Evolutionary conservation across 2,329 filamentous ascomycete species (phyloP).

Genomic region (Aspergillus ustus): DNA sequence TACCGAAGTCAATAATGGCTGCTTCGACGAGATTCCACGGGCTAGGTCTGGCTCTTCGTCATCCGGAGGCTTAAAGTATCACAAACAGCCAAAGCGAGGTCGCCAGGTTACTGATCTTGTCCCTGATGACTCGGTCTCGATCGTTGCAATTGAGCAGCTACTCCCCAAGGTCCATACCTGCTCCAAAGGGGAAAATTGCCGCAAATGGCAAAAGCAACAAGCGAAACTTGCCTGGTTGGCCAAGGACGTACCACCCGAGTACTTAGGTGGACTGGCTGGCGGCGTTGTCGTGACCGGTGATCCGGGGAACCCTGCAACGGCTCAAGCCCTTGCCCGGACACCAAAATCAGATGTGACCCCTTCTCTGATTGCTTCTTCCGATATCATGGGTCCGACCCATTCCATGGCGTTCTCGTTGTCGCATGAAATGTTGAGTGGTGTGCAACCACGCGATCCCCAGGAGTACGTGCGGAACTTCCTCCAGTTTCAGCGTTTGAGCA

Average conservation of each 20-base stretch:
- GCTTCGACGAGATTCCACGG: too few relatives aligned
- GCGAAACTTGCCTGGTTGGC: too few relatives aligned
- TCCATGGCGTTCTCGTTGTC: conserved; percentile 70
- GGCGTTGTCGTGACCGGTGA: too few relatives aligned
- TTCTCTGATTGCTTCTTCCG: conserved; percentile 88
- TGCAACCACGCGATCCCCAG: conserved; percentile 78
- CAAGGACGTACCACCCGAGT: too few relatives aligned
- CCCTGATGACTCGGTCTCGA: conserved; percentile 83
- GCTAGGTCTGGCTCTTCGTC: too few relatives aligned
- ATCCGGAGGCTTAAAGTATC: too few relatives aligned
- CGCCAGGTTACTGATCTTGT: conserved; percentile 23
- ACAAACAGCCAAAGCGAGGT: too few relatives aligned
- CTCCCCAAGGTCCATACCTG: conserved; percentile 87
- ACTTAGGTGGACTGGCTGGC: too few relatives aligned
- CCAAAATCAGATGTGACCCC: conserved; percentile 76
- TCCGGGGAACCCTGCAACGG: conserved; percentile 74
- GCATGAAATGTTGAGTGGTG: conserved; percentile 70
- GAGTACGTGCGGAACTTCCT: conserved; percentile 94
- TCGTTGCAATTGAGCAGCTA: conserved; percentile 89
- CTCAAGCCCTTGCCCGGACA: conserved; percentile 58
- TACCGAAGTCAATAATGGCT: too few relatives aligned
- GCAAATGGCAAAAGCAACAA: conserved; percentile 76
- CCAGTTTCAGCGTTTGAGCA: conserved; percentile 71
- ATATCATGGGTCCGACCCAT: conserved; percentile 75
- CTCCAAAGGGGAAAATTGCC: conserved; percentile 83